phyloP scores from a whole-genome alignment of 163 green algal genomes.

The Trebouxiophyceae sp. region DNA sequence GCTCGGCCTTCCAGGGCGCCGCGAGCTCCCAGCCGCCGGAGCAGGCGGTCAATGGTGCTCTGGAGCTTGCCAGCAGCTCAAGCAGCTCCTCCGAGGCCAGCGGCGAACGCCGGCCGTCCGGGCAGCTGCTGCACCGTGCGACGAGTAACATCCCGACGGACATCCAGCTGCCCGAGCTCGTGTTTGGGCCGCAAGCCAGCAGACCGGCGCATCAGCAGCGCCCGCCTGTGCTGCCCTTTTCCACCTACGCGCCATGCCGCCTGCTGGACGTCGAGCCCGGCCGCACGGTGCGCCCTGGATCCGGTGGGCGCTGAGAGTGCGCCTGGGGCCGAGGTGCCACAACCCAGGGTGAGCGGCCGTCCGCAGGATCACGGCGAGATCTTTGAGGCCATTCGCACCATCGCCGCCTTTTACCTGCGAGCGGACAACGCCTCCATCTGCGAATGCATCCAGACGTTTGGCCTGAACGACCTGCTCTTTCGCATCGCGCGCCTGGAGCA shows the following conservation, averaged over 20 bases:
- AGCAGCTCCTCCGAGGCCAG: too few species aligned
- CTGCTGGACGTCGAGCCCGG: conserved; percentile 17
- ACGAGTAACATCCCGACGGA: conserved; percentile 4
- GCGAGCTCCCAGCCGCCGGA: too few species aligned
- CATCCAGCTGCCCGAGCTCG: conserved; percentile 8
- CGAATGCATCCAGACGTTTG: conserved; percentile 18
- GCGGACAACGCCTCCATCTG: conserved; percentile 15
- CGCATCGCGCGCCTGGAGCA: conserved; percentile 5
- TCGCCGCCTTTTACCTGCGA: conserved; percentile 23
- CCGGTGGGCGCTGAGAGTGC: not conserved
- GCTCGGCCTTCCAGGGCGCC: too few species aligned
- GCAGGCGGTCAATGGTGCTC: too few species aligned
- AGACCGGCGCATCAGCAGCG: not conserved
- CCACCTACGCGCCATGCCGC: conserved; percentile 15
- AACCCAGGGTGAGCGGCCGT: not conserved
- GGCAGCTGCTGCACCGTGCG: too few species aligned
- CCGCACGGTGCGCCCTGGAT: conserved; percentile 1
- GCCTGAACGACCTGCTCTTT: conserved; percentile 18
- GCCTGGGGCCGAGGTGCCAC: not conserved
- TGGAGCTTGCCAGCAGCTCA: too few species aligned
- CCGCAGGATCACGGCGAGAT: conserved; percentile 18
- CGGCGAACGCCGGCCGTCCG: too few species aligned
- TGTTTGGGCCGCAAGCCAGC: too few species aligned
- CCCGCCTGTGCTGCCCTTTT: conserved; percentile 18
- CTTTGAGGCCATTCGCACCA: conserved; percentile 15